phyloP scores from a whole-genome alignment of 2,329 filamentous ascomycete genomes.

The Nemania diffusa region DNA sequence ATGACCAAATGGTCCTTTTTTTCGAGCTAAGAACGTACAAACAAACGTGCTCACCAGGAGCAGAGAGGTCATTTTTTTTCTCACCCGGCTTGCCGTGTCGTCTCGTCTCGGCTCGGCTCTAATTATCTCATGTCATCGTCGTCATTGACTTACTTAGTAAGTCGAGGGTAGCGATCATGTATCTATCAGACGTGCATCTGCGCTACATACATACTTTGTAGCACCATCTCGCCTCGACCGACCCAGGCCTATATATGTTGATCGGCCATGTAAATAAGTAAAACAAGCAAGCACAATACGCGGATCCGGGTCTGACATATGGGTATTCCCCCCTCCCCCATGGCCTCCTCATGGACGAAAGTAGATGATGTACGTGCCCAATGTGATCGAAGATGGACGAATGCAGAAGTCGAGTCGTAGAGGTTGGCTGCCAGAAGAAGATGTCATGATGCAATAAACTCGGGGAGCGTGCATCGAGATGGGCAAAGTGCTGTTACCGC shows the following conservation, averaged over 20 bases:
- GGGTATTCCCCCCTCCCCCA: not conserved
- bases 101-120: too few species aligned
- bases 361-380: constrained; percentile 24
- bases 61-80: not conserved
- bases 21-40: not conserved
- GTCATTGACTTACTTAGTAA: too few species aligned
- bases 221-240: constrained; percentile 14
- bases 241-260: not conserved
- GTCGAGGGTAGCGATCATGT: too few species aligned
- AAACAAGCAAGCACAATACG: not conserved
- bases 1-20: constrained; percentile 3
- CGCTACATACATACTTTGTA: constrained; percentile 13
- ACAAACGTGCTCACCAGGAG: not conserved
- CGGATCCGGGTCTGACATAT: constrained; percentile 3
- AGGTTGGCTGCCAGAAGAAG: constrained; percentile 10
- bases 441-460: constrained; percentile 23
- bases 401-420: constrained; percentile 22
- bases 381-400: constrained; percentile 23
- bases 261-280: not conserved
- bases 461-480: constrained; percentile 19
- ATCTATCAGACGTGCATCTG: constrained; percentile 17
- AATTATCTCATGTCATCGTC: constrained; percentile 10
- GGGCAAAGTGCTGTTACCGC: constrained; percentile 13
- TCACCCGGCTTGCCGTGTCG: not conserved
- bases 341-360: constrained; percentile 14